These are phyloP conservation scores for Termitomyces eurrhizus DNA, from an alignment of 768 basidiomycete genomes.

Conservation along the genomic window DNA sequence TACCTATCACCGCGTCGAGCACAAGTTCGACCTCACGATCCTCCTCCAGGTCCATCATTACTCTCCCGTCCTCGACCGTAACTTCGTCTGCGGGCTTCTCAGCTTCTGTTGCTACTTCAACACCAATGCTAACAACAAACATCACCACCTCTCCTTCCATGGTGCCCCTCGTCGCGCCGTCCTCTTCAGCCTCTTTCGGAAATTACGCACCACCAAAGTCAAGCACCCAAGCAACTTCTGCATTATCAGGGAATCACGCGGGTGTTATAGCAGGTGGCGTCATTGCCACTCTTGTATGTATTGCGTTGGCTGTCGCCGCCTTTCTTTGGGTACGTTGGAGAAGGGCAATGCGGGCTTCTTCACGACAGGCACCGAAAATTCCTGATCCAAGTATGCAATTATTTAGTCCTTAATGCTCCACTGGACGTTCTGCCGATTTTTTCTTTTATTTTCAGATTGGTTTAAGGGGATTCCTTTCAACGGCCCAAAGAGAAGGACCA, in stretches of 20 bases:
- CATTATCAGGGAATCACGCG: neutral
- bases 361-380: constrained; percentile 1
- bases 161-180: neutral
- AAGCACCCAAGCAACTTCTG: neutral
- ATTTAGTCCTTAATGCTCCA: neutral
- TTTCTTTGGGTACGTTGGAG: constrained; percentile 13
- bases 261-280: constrained; percentile 21
- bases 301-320: constrained; percentile 9
- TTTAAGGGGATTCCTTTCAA: neutral
- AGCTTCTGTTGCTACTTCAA: neutral
- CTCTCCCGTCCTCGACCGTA: neutral
- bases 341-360: constrained; percentile 10
- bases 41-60: neutral
- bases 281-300: constrained; percentile 14
- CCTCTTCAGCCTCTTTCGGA: neutral
- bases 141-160: neutral
- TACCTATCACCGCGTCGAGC: neutral
- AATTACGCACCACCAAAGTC: neutral
- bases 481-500: neutral
- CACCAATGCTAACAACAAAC: neutral
- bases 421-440: too few relatives aligned
- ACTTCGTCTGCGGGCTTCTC: neutral
- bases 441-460: neutral
- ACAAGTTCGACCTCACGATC: neutral
- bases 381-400: constrained; percentile 10